Evolutionary conservation across 495 filamentous ascomycete genomes (phyloP).

Genomic region (Alectoria sarmentosa): DNA sequence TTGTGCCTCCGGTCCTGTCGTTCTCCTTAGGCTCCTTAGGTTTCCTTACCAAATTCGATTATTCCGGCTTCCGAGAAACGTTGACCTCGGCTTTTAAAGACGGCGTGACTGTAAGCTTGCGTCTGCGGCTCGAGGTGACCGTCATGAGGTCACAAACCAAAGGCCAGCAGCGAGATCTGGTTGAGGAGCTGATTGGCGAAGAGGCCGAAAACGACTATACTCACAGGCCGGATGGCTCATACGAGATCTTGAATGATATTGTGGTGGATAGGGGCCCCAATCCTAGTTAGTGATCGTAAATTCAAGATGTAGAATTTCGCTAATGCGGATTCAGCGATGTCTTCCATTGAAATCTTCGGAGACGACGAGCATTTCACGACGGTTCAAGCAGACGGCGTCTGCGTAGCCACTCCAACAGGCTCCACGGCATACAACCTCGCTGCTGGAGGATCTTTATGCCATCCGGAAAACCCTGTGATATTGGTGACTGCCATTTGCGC

Average conservation of each 20-base stretch:
- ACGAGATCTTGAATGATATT: conserved; percentile 86
- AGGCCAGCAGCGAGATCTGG: conserved; percentile 53
- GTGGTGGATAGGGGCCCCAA: conserved; percentile 90
- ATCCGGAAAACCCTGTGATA: conserved; percentile 96
- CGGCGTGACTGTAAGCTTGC: conserved; percentile 80
- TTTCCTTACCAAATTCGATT: conserved; percentile 96
- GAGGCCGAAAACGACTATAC: conserved; percentile 73
- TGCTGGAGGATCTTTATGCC: conserved; percentile 88
- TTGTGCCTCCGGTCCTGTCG: conserved; percentile 87
- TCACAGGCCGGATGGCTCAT: conserved; percentile 70
- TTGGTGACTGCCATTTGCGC: conserved; percentile 93
- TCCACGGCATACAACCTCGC: conserved; percentile 97
- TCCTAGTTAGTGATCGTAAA: conserved; percentile 51
- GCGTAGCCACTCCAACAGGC: conserved; percentile 86
- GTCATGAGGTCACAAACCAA: conserved; percentile 73
- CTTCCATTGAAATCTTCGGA: conserved; percentile 80
- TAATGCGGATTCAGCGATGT: conserved; percentile 22
- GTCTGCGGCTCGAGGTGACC: conserved; percentile 88
- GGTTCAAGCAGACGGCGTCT: conserved; percentile 79
- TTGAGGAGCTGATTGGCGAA: conserved; percentile 82
- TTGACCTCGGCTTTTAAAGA: conserved; percentile 68
- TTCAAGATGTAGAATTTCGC: conserved; percentile 8
- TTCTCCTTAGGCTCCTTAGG: conserved; percentile 89
- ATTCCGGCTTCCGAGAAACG: conserved; percentile 60
- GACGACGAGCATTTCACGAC: conserved; percentile 93